Evolutionary conservation across 495 filamentous ascomycete species (phyloP), one percentile per base, ranked within the genome.

Genomic region (Copromyces sp.): DNA sequence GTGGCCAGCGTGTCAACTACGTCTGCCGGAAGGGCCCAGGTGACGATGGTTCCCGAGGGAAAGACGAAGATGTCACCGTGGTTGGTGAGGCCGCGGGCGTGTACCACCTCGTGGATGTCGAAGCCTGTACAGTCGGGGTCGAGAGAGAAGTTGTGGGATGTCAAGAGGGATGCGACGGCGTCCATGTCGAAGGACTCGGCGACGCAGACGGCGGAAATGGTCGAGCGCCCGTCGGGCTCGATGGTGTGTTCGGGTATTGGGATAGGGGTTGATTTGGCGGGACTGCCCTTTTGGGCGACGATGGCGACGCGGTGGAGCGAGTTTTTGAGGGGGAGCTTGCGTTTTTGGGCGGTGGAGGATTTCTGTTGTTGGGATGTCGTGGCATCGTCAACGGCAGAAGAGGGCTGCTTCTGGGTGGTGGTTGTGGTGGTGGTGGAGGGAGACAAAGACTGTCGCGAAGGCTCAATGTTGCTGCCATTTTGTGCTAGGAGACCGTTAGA

Each of bases 1-100:
- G 90, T 90, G 3, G 94, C 90, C n/a, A 98, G 82, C 35, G 87
- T 88, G 17, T 86, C 88, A 14, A 91, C 90, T 24, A 92, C 87
- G 39, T 89, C 88, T 70, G 92, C 86, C 0, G 92, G 89, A 3
- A 97, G 85, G 8, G 89, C 90, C 95, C 95, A 99, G 39, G 92
- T 88, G 9, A 98, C 95, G 5, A 98, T 88, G n/a, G 94, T 96
- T 3, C 95, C 95, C 1, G 95, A 97, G 6, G 95, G 94, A 76
- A 99, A 99, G n/a, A 99, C 89, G 75, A 98, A 98, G 16, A 98
- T 87, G 79, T 98, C 95, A 14, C 94, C 94, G 69, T 83, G 79
- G 72, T 87, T 88, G 5, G 35, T 37, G 39, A 86, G 81, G 0
- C 85, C 85, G 24, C 86, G 75, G 14, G 86, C 86, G 75, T 88